Conservation (phyloP, 176 grass and related monocot species). For the Eleusine coracana region DNA sequence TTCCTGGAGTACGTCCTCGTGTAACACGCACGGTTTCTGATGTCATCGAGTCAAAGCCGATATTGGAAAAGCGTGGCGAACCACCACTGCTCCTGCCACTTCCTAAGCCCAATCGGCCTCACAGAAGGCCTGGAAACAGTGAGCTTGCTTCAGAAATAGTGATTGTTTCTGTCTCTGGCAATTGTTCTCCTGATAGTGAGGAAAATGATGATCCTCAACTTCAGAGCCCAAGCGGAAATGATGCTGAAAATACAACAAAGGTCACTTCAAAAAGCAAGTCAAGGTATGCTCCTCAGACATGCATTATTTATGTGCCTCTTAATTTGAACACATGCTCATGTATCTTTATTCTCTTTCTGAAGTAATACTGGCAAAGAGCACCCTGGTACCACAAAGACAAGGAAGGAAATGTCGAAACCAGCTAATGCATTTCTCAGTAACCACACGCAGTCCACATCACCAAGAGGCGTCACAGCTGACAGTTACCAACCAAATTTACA, state of each 20-base stretch:
- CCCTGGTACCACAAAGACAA: conserved; percentile 47
- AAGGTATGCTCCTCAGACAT: conserved; percentile 55
- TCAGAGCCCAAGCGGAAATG: conserved; percentile 81
- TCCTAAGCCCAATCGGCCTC: conserved; percentile 64
- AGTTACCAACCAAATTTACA: conserved; percentile 65
- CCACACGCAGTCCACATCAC: conserved; percentile 63
- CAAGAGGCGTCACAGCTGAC: conserved; percentile 52
- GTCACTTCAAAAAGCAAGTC: conserved; percentile 56
- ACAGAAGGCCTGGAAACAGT: conserved; percentile 54
- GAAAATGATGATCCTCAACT: conserved; percentile 78
- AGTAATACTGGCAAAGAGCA: conserved; percentile 71
- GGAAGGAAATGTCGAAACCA: conserved; percentile 60
- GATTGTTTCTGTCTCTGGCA: conserved; percentile 78
- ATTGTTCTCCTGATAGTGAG: conserved; percentile 89
- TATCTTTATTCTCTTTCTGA: conserved; percentile 54
- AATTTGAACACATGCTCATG: conserved; percentile 35
- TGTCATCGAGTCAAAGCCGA: conserved; percentile 65
- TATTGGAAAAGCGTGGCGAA: conserved; percentile 88
- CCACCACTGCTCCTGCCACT: conserved; percentile 76
- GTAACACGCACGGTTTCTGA: conserved; percentile 73
- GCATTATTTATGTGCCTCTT: conserved; percentile 33
- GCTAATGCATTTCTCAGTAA: conserved; percentile 48
- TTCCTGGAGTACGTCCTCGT: conserved; percentile 57
- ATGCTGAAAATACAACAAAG: conserved; percentile 56
- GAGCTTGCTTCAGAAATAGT: conserved; percentile 68